These are phyloP conservation scores for Metschnikowia drakensbergensis DNA, from an alignment of 805 yeast species.

Conservation along the genomic window DNA sequence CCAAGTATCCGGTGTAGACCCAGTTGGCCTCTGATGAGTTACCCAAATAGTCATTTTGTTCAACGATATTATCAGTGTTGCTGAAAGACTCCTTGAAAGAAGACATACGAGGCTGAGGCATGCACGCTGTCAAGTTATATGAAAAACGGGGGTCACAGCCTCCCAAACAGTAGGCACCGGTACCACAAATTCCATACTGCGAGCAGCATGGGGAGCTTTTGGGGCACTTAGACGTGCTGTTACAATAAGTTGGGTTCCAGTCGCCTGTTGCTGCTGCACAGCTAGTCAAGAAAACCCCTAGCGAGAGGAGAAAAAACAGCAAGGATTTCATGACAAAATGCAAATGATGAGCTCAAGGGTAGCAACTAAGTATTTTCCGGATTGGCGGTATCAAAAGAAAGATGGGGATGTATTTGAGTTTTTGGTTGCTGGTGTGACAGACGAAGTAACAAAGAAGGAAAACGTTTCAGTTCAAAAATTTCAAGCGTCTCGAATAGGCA, in stretches of 20 bases:
- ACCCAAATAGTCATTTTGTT: slow-evolving; percentile 54
- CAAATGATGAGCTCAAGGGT: neutral
- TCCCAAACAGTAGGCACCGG: slow-evolving; percentile 74
- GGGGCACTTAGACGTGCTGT: slow-evolving; percentile 60
- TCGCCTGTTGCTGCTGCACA: slow-evolving; percentile 6
- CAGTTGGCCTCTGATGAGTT: slow-evolving; percentile 65
- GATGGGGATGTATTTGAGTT: neutral
- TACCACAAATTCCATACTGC: slow-evolving; percentile 75
- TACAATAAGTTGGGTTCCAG: slow-evolving; percentile 40
- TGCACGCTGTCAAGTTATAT: slow-evolving; percentile 62
- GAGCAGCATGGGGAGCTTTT: slow-evolving; percentile 81
- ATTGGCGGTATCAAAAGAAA: too few relatives aligned
- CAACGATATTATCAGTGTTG: slow-evolving; percentile 22
- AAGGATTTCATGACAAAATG: slow-evolving; percentile 10
- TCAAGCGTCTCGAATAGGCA: neutral
- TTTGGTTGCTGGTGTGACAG: neutral
- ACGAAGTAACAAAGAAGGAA: neutral
- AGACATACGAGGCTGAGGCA: slow-evolving; percentile 80
- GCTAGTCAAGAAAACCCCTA: slow-evolving; percentile 6
- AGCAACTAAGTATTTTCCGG: too few relatives aligned
- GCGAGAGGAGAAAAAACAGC: slow-evolving; percentile 1
- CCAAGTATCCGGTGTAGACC: slow-evolving; percentile 63
- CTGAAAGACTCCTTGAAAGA: slow-evolving; percentile 42
- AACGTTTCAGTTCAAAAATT: neutral
- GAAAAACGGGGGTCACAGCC: slow-evolving; percentile 83